These are phyloP conservation scores for Colletotrichum coccodes DNA, from an alignment of 2,329 filamentous ascomycete species.

Conservation along the genomic window DNA sequence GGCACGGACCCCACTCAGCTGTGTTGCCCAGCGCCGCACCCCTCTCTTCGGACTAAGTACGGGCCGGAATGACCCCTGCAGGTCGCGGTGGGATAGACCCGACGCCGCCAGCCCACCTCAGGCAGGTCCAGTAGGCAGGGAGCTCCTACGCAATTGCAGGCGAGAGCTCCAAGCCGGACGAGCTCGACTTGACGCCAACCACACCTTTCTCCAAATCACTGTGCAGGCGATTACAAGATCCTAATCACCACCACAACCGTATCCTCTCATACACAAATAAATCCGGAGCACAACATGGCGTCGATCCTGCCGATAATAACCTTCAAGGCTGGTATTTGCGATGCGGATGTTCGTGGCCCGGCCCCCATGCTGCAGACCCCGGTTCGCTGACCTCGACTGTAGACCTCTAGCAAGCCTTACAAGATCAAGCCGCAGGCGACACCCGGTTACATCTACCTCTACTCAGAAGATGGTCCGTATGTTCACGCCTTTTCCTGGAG, in stretches of 20 bases:
- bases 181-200: slow-evolving; percentile 28
- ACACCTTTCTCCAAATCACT: slow-evolving; percentile 5
- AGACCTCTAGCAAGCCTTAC: slow-evolving; percentile 65
- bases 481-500: background rate
- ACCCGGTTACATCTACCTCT: slow-evolving; percentile 91
- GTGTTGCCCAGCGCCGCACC: slow-evolving; percentile 26
- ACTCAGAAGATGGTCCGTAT: slow-evolving; percentile 83
- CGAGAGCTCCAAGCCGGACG: slow-evolving; percentile 22
- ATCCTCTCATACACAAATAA: background rate
- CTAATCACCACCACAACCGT: background rate
- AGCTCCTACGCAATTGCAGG: slow-evolving; percentile 32
- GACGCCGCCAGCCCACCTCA: slow-evolving; percentile 13
- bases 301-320: slow-evolving; percentile 88
- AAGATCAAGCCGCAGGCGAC: slow-evolving; percentile 79
- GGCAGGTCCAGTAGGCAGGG: slow-evolving; percentile 24
- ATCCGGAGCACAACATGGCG: slow-evolving; percentile 62
- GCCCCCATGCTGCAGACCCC: slow-evolving; percentile 7
- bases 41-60: slow-evolving; percentile 35
- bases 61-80: slow-evolving; percentile 26
- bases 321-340: slow-evolving; percentile 94
- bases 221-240: background rate
- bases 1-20: slow-evolving; percentile 30
- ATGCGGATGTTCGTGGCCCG: slow-evolving; percentile 75
- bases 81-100: background rate
- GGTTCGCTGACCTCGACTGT: slow-evolving; percentile 36